Base-by-base conservation (phyloP, 2,329 filamentous ascomycete species). In the Epichloe sibirici region DNA sequence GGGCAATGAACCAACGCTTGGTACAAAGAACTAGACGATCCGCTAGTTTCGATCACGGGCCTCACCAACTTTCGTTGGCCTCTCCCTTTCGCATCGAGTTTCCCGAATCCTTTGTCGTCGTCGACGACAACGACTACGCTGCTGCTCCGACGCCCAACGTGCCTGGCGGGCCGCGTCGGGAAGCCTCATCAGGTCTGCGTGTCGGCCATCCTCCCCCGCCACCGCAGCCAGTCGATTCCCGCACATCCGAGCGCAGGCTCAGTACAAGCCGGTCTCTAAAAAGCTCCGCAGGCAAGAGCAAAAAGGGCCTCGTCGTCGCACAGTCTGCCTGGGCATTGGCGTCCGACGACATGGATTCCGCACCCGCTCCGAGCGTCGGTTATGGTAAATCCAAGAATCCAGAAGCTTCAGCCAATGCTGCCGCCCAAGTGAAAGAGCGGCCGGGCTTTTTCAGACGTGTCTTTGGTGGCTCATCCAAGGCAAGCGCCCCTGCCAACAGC, bases 401-500 rank as follows among this genome's bases (percentile, higher is more conserved):
- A 57, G 75, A 77, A 43, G 71, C 72, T 37, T 51, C 66, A 65
- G 55, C 66, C 65, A 55, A 71, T 63, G 57, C 71, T 63, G 56
- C 71, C 67, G 58, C 72, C 60, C 69, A 68, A 53, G 65, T 74
- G 50, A 88, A 86, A 64, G 84, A 88, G 62, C 82, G 83, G 53
- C 87, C 81, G 8, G 90, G 93, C 21, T 97, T 98, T 73, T 97
- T 97, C 73, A 83, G 89, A 61, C 82, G 91, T 57, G 87, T 97
- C 40, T 97, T 97, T 72, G 88, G 74, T 45, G 85, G 84, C 8
- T 86, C 84, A 9, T 81, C 86, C 38, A 86, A 78, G 63, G 77
- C 70, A 48, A 74, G 13, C 23, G 23, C 39, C 31, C 7, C 38
- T 40, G 31, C 17, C 51, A 45, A 52, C 53, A 17, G 38, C 45